phyloP scores from a whole-genome alignment of 345 rosid genomes.

The Anacardium occidentale region DNA sequence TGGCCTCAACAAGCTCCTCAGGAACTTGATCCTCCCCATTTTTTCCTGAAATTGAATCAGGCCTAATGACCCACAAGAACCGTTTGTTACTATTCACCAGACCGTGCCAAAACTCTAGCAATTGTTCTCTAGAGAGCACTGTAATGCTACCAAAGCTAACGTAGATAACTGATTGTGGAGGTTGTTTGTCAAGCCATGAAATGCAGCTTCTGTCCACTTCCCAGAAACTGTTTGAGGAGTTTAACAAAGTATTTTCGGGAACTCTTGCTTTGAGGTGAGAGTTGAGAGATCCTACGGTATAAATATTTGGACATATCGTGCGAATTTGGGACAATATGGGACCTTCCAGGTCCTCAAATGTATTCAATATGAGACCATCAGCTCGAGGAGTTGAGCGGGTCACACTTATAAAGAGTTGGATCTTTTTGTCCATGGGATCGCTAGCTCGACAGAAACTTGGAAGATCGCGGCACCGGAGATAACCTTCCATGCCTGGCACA shows the following conservation, averaged over 20 bases:
- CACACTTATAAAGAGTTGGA: conserved; percentile 22
- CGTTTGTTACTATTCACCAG: conserved; percentile 32
- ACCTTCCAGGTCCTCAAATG: conserved; percentile 58
- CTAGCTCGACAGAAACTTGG: conserved; percentile 40
- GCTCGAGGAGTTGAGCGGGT: conserved; percentile 33
- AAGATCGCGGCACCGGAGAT: conserved; percentile 49
- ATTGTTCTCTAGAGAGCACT: conserved; percentile 22
- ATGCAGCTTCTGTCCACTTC: conserved; percentile 40
- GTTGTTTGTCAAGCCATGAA: conserved; percentile 46
- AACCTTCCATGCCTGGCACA: conserved; percentile 46
- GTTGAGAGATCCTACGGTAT: conserved; percentile 59
- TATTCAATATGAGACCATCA: conserved; percentile 61
- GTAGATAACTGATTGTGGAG: conserved; percentile 36
- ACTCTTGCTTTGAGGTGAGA: conserved; percentile 35
- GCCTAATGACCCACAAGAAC: conserved; percentile 51
- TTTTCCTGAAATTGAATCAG: conserved; percentile 14
- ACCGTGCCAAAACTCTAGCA: conserved; percentile 46
- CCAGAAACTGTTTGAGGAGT: conserved; percentile 30
- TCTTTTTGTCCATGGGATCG: conserved; percentile 19
- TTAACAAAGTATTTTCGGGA: not conserved
- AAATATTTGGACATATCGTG: conserved; percentile 36
- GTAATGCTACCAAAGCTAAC: conserved; percentile 50
- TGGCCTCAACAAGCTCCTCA: conserved; percentile 27
- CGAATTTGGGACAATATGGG: conserved; percentile 46
- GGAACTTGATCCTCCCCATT: conserved; percentile 2